Base-by-base conservation (phyloP, 352 stramenopile species). In the Globisporangium lucens region DNA sequence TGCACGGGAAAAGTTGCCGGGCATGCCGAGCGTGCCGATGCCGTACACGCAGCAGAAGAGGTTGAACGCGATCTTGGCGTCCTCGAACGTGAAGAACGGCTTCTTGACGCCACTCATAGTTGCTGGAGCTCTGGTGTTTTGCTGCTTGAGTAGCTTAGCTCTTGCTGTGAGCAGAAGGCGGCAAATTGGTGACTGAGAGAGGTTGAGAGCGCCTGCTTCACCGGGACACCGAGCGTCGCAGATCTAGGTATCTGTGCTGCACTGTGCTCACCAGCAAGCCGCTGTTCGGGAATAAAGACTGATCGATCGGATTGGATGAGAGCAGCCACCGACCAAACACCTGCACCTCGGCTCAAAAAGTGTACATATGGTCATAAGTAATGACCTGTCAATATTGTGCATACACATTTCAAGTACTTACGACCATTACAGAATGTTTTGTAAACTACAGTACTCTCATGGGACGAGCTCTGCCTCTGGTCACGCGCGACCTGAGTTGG, bases 21-120 rank as follows among this genome's bases (percentile, higher is more conserved):
- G 70, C 61, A 78, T 77, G 27, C 72, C 70, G 49, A 78, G 67
- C 30, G 72, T 77, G 7, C 72, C 72, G 65, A 78, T 73, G 8
- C 71, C 71, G 47, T 71, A 76, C 8, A 76, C 69, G 30, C 47
- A 47, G 56, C 71, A 76, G 61, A 67, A 67, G 38, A 65, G 60
- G 47, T 65, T 65, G 41, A 65, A 65, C 24, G 60, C 60, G n/a
- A 67, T 75, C 55, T 75, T 75, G 64, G 69, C 63, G 46, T 75
- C 70, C 62, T 75, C 70, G 24, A 75, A 33, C 2, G 70, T 75
- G 33, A 75, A 75, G 60, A 65, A 57, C 22, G 60, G 41, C 24
- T 63, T 63, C 53, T 59, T 59, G 20, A 22, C n/a, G 15, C 27
- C 29, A 22, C 27, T 29, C 53, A 59, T 59, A 30, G 8, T 59